phyloP scores from a whole-genome alignment of 176 grass and related monocot species.

The Secale cereale region DNA sequence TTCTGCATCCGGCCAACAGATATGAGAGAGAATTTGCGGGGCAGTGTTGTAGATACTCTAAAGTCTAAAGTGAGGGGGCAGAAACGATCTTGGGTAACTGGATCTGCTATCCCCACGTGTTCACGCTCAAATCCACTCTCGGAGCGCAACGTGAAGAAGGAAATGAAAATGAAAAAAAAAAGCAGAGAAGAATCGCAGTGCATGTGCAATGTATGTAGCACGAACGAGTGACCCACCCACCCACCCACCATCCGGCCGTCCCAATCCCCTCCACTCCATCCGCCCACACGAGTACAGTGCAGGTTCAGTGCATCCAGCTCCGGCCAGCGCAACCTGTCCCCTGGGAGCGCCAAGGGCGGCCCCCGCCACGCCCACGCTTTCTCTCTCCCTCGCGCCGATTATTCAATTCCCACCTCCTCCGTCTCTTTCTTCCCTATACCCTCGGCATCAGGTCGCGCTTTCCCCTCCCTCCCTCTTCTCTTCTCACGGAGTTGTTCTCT shows the following conservation, averaged over 20 bases:
- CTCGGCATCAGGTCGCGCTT: not conserved
- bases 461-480: not conserved
- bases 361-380: not conserved
- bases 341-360: not conserved
- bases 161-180: too few relatives aligned
- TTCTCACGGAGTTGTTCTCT: not conserved
- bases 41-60: too few relatives aligned
- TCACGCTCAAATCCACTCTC: too few relatives aligned
- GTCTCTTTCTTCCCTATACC: not conserved
- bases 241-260: not conserved
- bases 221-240: not conserved
- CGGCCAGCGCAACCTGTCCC: conserved; percentile 27
- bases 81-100: too few relatives aligned
- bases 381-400: not conserved
- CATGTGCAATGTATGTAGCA: not conserved
- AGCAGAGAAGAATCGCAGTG: not conserved
- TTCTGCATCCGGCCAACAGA: too few relatives aligned
- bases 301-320: conserved; percentile 33
- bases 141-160: not conserved
- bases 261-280: not conserved
- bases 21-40: too few relatives aligned
- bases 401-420: not conserved
- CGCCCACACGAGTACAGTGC: not conserved
- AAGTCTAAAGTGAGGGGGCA: too few relatives aligned
- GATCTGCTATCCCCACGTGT: not conserved